Conservation (phyloP, 2,329 filamentous ascomycete genomes). For the Diaporthe sp. region DNA sequence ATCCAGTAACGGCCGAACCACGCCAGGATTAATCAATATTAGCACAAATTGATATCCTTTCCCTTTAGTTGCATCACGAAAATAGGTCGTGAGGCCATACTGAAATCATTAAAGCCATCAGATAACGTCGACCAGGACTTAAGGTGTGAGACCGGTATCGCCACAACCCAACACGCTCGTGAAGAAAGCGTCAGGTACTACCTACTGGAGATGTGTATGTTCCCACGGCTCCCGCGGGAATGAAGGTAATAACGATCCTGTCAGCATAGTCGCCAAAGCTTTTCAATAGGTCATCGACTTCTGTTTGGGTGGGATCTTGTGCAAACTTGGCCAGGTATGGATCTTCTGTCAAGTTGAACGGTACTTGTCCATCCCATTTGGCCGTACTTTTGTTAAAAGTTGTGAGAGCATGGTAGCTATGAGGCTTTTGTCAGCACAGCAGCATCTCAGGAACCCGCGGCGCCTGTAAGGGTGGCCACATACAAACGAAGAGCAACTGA, state of each 20-base stretch:
- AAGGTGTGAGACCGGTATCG: background rate
- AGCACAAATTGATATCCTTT: background rate
- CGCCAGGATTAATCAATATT: background rate
- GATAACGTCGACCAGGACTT: background rate
- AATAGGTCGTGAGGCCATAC: background rate
- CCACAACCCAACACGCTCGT: too few relatives aligned
- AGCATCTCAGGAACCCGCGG: background rate
- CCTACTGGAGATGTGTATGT: background rate
- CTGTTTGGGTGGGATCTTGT: background rate
- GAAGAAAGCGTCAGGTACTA: too few relatives aligned
- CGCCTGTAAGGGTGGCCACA: background rate
- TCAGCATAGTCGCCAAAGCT: background rate
- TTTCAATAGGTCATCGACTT: background rate
- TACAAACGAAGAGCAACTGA: background rate
- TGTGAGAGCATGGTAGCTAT: background rate
- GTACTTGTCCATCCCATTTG: background rate
- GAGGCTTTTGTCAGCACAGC: background rate
- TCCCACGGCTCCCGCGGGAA: background rate
- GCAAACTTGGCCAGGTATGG: background rate
- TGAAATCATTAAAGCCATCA: background rate
- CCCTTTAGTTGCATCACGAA: background rate
- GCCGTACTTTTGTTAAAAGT: accelerated
- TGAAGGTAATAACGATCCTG: background rate
- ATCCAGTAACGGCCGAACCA: constrained; percentile 2
- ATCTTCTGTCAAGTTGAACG: background rate